Evolutionary conservation across 495 filamentous ascomycete species (phyloP), one percentile per base, ranked within the genome.

Genomic region (Sphaerosporella brunnea): DNA sequence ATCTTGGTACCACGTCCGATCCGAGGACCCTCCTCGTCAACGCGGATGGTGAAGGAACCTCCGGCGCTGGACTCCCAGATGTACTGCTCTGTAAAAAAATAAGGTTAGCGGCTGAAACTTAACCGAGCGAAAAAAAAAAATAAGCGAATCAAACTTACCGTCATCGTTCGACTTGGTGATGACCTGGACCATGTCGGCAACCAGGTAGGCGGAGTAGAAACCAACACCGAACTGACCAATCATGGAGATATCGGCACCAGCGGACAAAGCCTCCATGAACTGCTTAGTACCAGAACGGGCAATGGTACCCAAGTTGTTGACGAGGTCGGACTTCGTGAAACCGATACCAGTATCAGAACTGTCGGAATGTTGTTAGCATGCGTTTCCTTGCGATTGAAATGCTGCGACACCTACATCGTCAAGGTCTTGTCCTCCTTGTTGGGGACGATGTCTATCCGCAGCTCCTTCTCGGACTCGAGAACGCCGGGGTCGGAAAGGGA

Each of bases 181-280:
- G 59, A 96, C 84, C 58, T 83, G 92, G 56, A 97, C 90, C 53
- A 73, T 75, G 77, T 97, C 90, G 61, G 90, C 90, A 59, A 97
- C 90, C 47, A 97, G 84, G 75, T 97, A 97, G 54, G 90, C 90
- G 45, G 90, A 97, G 78, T 97, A 97, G 84, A 97, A 97, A 82
- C 90, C 90, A 61, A 97, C 90, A 88, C 90, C 90, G 69, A 97
- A 97, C 73, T 97, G 90, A 60, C 90, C 90, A 69, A 97, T 97
- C 90, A 97, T 96, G 71, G 90, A 96, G 58, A 97, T 88, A 72
- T 97, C 90, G 62, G 92, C 90, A 75, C 90, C 90, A 54, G 90
- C 90, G 62, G 84, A 84, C 52, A 97, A 77, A 51, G 90, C 90
- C 73, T 97, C 90, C 90, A 97, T 97, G 71, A 97, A 97, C 72